These are phyloP conservation scores for Buxus sempervirens DNA, from an alignment of 164 flowering plant genomes.

Conservation along the genomic window DNA sequence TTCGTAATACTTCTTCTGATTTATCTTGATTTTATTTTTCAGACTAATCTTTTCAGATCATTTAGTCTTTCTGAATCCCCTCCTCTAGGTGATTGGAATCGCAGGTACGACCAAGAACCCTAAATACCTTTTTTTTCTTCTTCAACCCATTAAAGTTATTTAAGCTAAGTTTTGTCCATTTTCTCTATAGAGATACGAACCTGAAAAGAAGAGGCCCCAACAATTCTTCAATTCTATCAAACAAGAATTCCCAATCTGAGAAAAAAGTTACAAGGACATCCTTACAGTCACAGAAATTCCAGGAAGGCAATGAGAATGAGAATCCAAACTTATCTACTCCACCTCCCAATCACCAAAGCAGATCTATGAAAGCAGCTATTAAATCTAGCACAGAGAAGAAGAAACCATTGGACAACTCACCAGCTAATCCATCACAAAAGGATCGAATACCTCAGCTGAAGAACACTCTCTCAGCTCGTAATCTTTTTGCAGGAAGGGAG, in stretches of 20 bases:
- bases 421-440: slow-evolving; percentile 13
- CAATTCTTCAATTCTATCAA: slow-evolving; percentile 22
- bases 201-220: slow-evolving; percentile 50
- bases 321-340: slow-evolving; percentile 52
- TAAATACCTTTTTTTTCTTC: too few species aligned
- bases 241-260: slow-evolving; percentile 1
- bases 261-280: too few species aligned
- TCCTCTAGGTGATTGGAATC: slow-evolving; percentile 39
- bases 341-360: slow-evolving; percentile 30
- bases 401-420: slow-evolving; percentile 6
- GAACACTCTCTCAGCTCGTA: slow-evolving; percentile 66
- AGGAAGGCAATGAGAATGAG: slow-evolving; percentile 62
- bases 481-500: slow-evolving; percentile 65
- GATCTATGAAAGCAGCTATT: slow-evolving; percentile 33
- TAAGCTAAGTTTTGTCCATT: background rate
- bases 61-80: slow-evolving; percentile 29
- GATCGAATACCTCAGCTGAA: slow-evolving; percentile 39
- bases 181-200: slow-evolving; percentile 38
- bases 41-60: slow-evolving; percentile 27
- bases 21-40: slow-evolving; percentile 1
- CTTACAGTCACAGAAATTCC: slow-evolving; percentile 14
- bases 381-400: slow-evolving; percentile 59
- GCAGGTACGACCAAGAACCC: slow-evolving; percentile 35
- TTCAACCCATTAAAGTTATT: background rate
- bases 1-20: background rate